Base-by-base conservation (phyloP, 192 early-diverging fungal genomes). In the Chytriomyces hyalinus region DNA sequence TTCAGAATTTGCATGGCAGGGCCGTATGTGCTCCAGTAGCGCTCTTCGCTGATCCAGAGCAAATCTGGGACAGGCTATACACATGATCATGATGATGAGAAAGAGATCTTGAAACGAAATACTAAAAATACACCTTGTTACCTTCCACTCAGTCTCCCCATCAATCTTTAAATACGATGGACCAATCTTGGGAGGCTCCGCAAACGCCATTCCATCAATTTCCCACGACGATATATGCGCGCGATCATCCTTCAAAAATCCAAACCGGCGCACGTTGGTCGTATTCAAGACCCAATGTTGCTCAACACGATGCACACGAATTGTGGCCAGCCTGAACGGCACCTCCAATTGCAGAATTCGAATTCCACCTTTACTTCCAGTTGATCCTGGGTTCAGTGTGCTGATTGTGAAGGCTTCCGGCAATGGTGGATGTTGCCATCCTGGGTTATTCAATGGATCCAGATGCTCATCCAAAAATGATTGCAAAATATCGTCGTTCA, bases 281-380 rank as follows among this genome's bases (percentile, higher is more conserved):
- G 91, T 91, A 46, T 78, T 87, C 9, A 92, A 60, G 9, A 79
- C 68, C 88, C 84, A 88, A 20, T 82, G 67, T 24, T 66, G 70
- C 46, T 49, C 80, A 65, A 22, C 61, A 13, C 70, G 62, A 48
- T 75, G 68, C 20, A 83, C 79, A 11, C 59, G 76, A 46, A 80
- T 82, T 6, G 49, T 78, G 3, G 51, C 80, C 17, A 87, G 64
- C 71, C 84, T 81, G 73, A 82, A 94, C 0, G 93, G 92, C 47
- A 90, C 87, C 43, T 70, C 68, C 10, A 93, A 73, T 63, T 94
- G 92, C 48, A 93, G 84, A 61, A 94, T 85, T 43, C 81, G 72
- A 59, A 94, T 90, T 0, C 92, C 92, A 8, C 86, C 85, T 73
- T 88, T 92, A 36, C 85, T 80, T 47, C 91, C 93, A 77, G 86